These are phyloP conservation scores for Phytophthora litchii DNA, from an alignment of 352 stramenopile species.

Conservation along the genomic window DNA sequence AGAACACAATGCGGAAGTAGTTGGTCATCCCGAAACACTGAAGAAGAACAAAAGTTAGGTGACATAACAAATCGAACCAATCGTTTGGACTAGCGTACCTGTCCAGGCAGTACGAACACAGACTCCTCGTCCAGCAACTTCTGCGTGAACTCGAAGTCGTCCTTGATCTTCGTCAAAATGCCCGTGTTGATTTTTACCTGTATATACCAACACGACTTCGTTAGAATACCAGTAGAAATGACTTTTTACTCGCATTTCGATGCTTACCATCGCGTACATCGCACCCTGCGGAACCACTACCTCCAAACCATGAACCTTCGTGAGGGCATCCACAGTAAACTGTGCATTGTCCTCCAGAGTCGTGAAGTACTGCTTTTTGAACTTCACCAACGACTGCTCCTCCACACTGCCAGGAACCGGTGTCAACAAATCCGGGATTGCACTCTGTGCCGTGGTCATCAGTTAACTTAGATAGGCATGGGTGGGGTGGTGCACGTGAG, in stretches of 20 bases:
- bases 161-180: constrained; percentile 79
- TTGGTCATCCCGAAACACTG: constrained; percentile 69
- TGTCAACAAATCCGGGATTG: constrained; percentile 84
- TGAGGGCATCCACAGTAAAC: constrained; percentile 79
- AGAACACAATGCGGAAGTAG: constrained; percentile 82
- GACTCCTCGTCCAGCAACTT: constrained; percentile 95
- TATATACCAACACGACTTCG: not conserved
- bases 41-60: constrained; percentile 11
- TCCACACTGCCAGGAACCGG: constrained; percentile 66
- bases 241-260: not conserved
- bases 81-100: constrained; percentile 28
- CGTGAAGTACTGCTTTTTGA: constrained; percentile 86
- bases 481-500: not conserved
- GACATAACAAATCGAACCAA: not conserved
- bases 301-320: constrained; percentile 82
- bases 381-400: constrained; percentile 61
- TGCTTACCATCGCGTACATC: constrained; percentile 94
- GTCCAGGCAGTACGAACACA: constrained; percentile 94
- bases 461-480: not conserved
- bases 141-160: constrained; percentile 95
- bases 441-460: constrained; percentile 45
- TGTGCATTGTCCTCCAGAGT: constrained; percentile 88
- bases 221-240: not conserved
- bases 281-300: constrained; percentile 92
- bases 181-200: constrained; percentile 68